These are phyloP conservation scores for Bolboschoenus planiculmis DNA, from an alignment of 176 grass and related monocot genomes.

Conservation along the genomic window DNA sequence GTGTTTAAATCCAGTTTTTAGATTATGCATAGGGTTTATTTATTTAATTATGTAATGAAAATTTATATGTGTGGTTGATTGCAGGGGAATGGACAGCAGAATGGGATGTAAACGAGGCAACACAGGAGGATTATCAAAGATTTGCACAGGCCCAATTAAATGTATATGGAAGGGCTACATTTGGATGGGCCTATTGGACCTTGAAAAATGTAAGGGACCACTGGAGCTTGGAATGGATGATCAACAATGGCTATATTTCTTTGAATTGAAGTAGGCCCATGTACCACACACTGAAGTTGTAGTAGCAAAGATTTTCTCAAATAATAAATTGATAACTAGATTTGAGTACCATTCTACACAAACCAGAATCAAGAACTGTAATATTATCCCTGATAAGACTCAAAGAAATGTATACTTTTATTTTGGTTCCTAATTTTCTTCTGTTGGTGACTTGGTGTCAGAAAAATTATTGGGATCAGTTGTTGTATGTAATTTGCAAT, in stretches of 20 bases:
- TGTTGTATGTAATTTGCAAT: no score
- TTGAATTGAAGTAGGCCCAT: constrained; percentile 4
- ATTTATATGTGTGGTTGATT: neutral
- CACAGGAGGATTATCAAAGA: constrained; percentile 21
- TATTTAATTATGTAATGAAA: neutral
- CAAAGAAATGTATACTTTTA: neutral
- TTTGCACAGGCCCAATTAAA: constrained; percentile 36
- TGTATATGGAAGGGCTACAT: constrained; percentile 42
- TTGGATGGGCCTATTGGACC: constrained; percentile 70
- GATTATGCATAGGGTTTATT: neutral
- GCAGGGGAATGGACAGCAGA: constrained; percentile 51
- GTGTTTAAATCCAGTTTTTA: neutral
- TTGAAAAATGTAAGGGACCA: constrained; percentile 39
- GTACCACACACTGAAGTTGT: neutral
- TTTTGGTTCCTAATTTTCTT: no score
- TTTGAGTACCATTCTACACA: neutral
- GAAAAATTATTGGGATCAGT: no score
- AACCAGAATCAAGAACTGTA: neutral
- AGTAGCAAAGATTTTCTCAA: neutral
- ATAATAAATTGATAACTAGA: neutral
- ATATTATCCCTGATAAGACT: neutral
- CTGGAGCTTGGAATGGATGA: constrained; percentile 82
- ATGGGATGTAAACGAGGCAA: constrained; percentile 7
- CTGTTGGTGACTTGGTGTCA: no score
- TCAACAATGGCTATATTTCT: constrained; percentile 44